Evolutionary conservation across 2,329 filamentous ascomycete species (phyloP), one percentile per base, ranked within the genome.

Genomic region (Phialophora tarda): DNA sequence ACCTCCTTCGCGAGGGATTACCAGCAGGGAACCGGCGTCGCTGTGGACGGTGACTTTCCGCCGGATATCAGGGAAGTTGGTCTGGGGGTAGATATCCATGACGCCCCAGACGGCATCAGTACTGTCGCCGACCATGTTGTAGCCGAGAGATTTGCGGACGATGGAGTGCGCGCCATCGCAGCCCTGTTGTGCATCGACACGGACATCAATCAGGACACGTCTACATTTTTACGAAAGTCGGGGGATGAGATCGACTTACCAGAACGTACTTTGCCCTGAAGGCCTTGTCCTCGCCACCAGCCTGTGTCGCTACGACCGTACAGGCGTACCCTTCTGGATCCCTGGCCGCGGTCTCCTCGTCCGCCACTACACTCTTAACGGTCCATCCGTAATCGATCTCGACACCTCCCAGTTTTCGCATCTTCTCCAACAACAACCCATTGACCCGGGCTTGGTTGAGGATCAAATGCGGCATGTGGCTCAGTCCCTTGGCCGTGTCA

Each of bases 51-150:
- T 82, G 26, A 77, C 77, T 72, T 84, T 84, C 44, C 82, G 82
- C 12, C 82, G 77, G 57, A 85, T 82, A 65, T 84, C 82, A 0
- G 82, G 82, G 69, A 84, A 84, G 64, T 78, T 74, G 0, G 82
- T 84, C 5, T 76, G 74, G 0, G 82, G 82, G 56, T 82, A 79
- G 72, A 84, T 80, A 64, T 84, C 82, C 81, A 84, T 84, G 1
- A 84, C 82, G 5, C 86, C 87, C 71, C 71, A 72, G 63, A 88
- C 80, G 0, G 83, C 80, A 71, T 88, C 84, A 41, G 77, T 83
- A 62, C 80, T 84, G 72, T 88, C 86, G 34, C 86, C 87, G 0
- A 88, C 65, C 87, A 89, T 89, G 28, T 80, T 81, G 71, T 79
- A 81, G 1, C 76, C 78, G 1, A 80, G 71, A 1, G 75, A 72